Percentiles rank a stretch among this genome's conserved stretches.
These are phyloP conservation scores for Limonomyces culmigenus DNA, from an alignment of 1,284 basidiomycete species.

Conservation along the genomic window DNA sequence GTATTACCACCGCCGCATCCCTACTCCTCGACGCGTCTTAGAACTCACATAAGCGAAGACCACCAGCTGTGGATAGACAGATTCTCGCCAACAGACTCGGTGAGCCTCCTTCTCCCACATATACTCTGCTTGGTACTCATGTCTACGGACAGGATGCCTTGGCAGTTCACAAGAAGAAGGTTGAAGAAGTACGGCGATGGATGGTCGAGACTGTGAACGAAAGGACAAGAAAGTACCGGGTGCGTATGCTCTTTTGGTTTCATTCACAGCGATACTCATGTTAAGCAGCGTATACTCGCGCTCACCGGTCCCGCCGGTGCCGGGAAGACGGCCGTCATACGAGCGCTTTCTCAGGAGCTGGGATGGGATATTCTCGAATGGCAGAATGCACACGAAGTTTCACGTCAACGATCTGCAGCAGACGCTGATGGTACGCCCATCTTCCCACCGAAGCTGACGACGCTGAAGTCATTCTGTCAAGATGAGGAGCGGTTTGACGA, in stretches of 20 bases:
- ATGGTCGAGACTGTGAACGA: constrained; percentile 69
- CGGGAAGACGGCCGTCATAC: constrained; percentile 79
- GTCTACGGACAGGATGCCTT: constrained; percentile 43
- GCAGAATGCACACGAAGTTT: constrained; percentile 49
- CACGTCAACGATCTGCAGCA: neutral
- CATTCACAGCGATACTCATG: constrained; percentile 1
- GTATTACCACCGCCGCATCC: neutral
- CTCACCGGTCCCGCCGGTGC: constrained; percentile 84
- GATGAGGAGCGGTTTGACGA: constrained; percentile 8
- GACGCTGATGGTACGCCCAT: constrained; percentile 5
- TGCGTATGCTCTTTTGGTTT: constrained; percentile 20
- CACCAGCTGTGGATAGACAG: constrained; percentile 62
- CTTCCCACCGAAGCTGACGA: neutral
- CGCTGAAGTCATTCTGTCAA: neutral
- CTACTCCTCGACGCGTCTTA: constrained; percentile 1
- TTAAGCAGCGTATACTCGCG: constrained; percentile 57
- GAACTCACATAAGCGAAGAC: constrained; percentile 17
- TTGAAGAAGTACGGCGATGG: constrained; percentile 78
- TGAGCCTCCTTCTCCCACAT: constrained; percentile 14
- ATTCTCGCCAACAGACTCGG: constrained; percentile 54
- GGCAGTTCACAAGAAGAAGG: constrained; percentile 79
- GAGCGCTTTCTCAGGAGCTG: constrained; percentile 60
- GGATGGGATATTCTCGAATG: constrained; percentile 79
- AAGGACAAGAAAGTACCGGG: constrained; percentile 62
- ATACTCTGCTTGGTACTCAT: neutral